Percentiles rank a stretch among this genome's conserved stretches.
phyloP scores from a whole-genome alignment of 257 asterid genomes.

The Eucommia ulmoides region DNA sequence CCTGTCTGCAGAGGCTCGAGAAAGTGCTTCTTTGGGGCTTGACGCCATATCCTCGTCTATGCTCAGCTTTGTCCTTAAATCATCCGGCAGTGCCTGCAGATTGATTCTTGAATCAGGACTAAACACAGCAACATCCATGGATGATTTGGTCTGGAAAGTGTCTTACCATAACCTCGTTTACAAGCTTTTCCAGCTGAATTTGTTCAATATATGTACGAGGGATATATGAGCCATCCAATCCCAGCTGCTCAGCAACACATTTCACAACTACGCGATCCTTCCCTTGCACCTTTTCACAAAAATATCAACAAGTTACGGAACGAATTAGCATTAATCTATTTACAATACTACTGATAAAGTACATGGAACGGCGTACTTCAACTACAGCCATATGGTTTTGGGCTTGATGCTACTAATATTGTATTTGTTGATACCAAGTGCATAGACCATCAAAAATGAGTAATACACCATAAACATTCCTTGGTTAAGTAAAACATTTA shows the following conservation, averaged over 20 bases:
- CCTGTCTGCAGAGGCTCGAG: constrained; percentile 63
- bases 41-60: constrained; percentile 74
- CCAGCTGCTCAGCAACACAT: constrained; percentile 69
- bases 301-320: too few relatives aligned
- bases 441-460: too few relatives aligned
- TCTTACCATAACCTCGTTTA: constrained; percentile 88
- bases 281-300: constrained; percentile 68
- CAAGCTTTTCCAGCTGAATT: constrained; percentile 93
- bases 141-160: constrained; percentile 3
- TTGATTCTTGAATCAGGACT: constrained; percentile 16
- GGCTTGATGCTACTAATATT: too few relatives aligned
- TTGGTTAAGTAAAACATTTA: too few relatives aligned
- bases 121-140: constrained; percentile 5
- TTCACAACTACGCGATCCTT: constrained; percentile 61
- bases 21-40: constrained; percentile 81
- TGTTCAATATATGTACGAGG: constrained; percentile 95
- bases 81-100: constrained; percentile 89
- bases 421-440: too few relatives aligned
- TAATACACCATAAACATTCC: too few relatives aligned
- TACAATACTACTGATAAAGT: too few relatives aligned
- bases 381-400: too few relatives aligned
- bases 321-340: too few relatives aligned
- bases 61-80: constrained; percentile 82
- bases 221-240: constrained; percentile 73
- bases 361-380: too few relatives aligned